Conservation (phyloP, 768 basidiomycete genomes). For the Lactifluus piperatus region DNA sequence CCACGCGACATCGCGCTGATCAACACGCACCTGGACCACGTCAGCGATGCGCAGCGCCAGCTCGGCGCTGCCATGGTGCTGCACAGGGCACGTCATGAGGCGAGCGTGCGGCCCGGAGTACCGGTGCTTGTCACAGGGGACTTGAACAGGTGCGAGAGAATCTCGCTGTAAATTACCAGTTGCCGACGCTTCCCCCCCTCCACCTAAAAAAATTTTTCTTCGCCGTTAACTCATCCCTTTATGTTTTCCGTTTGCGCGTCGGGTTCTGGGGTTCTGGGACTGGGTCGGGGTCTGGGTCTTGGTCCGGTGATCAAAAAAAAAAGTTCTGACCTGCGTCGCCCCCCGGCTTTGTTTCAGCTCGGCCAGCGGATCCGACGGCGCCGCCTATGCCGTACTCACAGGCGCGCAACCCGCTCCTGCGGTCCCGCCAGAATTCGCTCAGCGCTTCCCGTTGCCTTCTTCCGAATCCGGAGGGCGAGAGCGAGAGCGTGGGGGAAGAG, state of each 20-base stretch:
- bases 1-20: constrained; percentile 32
- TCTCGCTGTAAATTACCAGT: no score
- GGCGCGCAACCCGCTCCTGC: constrained; percentile 33
- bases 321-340: no score
- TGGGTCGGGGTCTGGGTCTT: no score
- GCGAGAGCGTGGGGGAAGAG: no score
- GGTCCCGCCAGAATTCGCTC: constrained; percentile 36
- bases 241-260: no score
- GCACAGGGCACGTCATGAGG: constrained; percentile 41
- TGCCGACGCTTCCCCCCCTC: no score
- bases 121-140: constrained; percentile 45
- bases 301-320: no score
- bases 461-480: no score
- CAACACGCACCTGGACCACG: constrained; percentile 49
- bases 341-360: constrained; percentile 25
- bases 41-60: constrained; percentile 42
- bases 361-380: constrained; percentile 35
- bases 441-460: constrained; percentile 31
- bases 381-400: constrained; percentile 44
- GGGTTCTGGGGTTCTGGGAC: no score
- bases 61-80: constrained; percentile 46
- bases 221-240: no score
- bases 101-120: constrained; percentile 22
- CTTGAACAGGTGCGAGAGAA: constrained; percentile 37
- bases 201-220: no score